Evolutionary conservation across 225 moss, liverwort and hornwort genomes (phyloP), one percentile per base, ranked within the genome.

Genomic region (Physcomitrellopsis africana): DNA sequence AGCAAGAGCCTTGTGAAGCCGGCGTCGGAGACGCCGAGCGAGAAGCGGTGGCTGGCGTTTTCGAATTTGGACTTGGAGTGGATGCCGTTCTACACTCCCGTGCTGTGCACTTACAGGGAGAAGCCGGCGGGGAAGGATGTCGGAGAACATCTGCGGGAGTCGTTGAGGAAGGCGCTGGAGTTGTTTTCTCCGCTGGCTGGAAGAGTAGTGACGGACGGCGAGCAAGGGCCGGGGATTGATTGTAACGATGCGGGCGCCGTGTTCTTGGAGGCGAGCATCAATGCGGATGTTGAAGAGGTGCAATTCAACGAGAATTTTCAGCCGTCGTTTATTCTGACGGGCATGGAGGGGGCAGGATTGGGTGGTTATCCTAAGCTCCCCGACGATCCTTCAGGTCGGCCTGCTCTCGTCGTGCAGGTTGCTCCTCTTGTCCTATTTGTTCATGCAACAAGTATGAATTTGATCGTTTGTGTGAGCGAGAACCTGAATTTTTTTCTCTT

Each of bases 191-290:
- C 85, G 17, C 64, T 85, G 60, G 85, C 79, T 17, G 82, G 85
- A 32, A 53, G 82, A 69, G 72, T 85, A 26, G 27, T 18, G 54
- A 45, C 41, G n/a, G 37, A 5, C 15, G 58, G 37, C 14, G 74
- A 48, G 47, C 43, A 17, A 0, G 45, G 42, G 0, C 58, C 81
- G 18, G 81, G 72, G 12, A 29, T 43, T 2, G 74, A 68, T 9
- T 83, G 86, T 73, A 78, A 80, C 67, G 86, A 86, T 11, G 71
- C 80, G 20, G 86, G 86, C 10, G 82, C 76, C 22, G 51, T 74
- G 62, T 86, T 86, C 16, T 74, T 82, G 37, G 86, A 86, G 64
- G 83, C 83, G 37, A 48, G 27, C 53, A 80, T 86, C 10, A 77
- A 83, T 5, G 86, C 83, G 12, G 59, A 74, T 12, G 67, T 86